Evolutionary conservation across 2,329 filamentous ascomycete species (phyloP), one percentile per base, ranked within the genome.

Genomic region (Claviceps lovelessii): DNA sequence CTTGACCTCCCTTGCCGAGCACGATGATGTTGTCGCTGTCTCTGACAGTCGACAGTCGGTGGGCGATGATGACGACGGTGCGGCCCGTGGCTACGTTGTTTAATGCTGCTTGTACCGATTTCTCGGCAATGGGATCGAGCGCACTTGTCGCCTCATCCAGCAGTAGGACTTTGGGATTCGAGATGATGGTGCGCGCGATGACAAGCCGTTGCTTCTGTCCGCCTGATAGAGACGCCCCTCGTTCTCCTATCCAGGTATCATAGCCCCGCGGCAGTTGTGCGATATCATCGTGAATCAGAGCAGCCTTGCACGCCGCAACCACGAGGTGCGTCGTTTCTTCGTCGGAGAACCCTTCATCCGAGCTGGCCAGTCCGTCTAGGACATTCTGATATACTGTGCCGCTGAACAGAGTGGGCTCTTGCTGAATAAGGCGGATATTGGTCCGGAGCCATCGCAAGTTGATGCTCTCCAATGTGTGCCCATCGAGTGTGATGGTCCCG

Each of bases 131-230:
- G 2, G 72, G 69, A 46, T 75, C 72, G 10, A 75, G 63, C 1
- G 83, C 80, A 50, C 78, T 83, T 0, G 84, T 87, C 1, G 84
- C 84, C 64, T 88, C 84, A 58, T 88, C 84, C 1, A 87, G 70
- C 35, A 87, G 76, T 0, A 87, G 69, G 47, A 87, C 79, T 3
- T 72, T 72, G 0, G 83, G 82, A 54, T 83, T 72, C 28, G 80
- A 80, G 47, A 86, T 73, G 58, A 86, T 84, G 56, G 78, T 81
- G 23, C 83, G 75, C 2, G 83, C 83, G 58, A 86, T 85, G 2
- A 82, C 78, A 31, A 86, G 73, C 5, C 83, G 76, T 61, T 86
- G 84, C 53, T 82, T 76, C 61, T 86, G 83, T 1, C 84, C 83
- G 9, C 84, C 83, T 5, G 79, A 84, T 0, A 87, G 69, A 49